A percentile compares a stretch with the other conserved stretches of the same genome.
Evolutionary conservation across 2,329 filamentous ascomycete genomes (phyloP).

Genomic region (Pseudopithomyces maydicus): DNA sequence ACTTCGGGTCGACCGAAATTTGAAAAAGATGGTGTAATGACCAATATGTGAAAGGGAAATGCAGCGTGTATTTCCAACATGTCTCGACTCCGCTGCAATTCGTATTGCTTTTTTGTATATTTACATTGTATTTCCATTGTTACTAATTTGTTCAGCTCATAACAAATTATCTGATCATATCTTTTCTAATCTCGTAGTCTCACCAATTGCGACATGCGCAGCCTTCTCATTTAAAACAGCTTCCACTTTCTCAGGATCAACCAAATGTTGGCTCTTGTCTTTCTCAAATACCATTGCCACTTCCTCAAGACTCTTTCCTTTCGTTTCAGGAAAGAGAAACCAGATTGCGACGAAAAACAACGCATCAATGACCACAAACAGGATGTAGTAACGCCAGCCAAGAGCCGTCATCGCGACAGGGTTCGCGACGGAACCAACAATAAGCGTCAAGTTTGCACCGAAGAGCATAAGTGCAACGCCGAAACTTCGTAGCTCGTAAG

Average conservation of each 20-base stretch:
- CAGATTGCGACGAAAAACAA: slow-evolving; percentile 42
- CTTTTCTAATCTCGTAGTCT: too few species aligned
- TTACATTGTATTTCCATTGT: too few species aligned
- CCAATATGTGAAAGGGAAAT: not conserved
- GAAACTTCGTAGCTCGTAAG: slow-evolving; percentile 44
- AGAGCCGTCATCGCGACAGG: slow-evolving; percentile 66
- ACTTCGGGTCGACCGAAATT: not conserved
- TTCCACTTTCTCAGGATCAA: too few species aligned
- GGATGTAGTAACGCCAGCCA: slow-evolving; percentile 66
- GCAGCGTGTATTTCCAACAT: too few species aligned
- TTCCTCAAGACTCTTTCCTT: slow-evolving; percentile 40
- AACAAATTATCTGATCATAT: too few species aligned
- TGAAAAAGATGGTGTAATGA: not conserved
- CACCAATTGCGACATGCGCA: too few species aligned
- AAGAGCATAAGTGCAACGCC: slow-evolving; percentile 66
- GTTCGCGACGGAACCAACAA: slow-evolving; percentile 65
- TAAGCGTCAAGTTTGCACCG: slow-evolving; percentile 48
- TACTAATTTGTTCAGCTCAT: too few species aligned
- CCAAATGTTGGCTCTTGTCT: not conserved
- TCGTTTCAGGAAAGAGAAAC: slow-evolving; percentile 41
- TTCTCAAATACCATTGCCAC: slow-evolving; percentile 16
- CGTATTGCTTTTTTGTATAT: too few species aligned
- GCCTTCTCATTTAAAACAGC: too few species aligned
- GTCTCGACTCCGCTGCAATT: too few species aligned
- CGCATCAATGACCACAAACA: slow-evolving; percentile 53